Base-by-base conservation (phyloP, 2,329 filamentous ascomycete genomes). In the Ascocoryne sarcoides region DNA sequence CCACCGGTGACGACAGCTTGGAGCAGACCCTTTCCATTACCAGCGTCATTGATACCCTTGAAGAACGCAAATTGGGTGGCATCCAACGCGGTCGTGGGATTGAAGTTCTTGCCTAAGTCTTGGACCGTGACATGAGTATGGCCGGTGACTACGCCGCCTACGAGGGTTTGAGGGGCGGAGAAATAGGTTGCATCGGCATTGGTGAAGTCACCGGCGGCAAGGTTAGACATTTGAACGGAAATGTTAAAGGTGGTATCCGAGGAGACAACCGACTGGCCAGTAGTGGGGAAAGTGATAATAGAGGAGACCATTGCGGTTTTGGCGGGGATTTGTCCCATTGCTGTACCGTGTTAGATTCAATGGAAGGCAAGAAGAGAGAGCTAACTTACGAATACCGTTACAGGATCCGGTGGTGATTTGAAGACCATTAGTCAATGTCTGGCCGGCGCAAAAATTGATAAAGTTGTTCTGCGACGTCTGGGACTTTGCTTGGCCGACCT, bases 331-430 rank as follows among this genome's bases (percentile, higher is more conserved):
- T 60, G 53, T 33, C 58, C 58, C 58, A 60, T 60, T 12, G 51
- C 58, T 60, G 44, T 26, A 7, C 12, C 23, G 7, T 26, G 12
- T 26, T 26, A 26, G 23, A 26, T 7, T 7, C 7, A 26, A 26
- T 26, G 7, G 7, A 7, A 12, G 23, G 7, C 23, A 12, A 26
- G 12, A 12, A 26, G 12, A 7, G 7, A 12, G 23, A 26, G 12
- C 7, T 26, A 12, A 54, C 57, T 50, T 54, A 60, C 57, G 41
- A 30, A 60, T 58, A 42, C 58, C 57, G 26, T 82, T 82, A 63
- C 78, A 82, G 26, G 77, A 82, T 16, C 78, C 78, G 4, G 50
- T 59, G 43, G 64, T 65, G 37, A 70, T 64, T 57, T 82, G 77
- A 20, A 70, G 60, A 53, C 77, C 78, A 52, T 82, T 76, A 47